Evolutionary conservation across 2,329 filamentous ascomycete species (phyloP).

Genomic region (Tolypocladium paradoxum): DNA sequence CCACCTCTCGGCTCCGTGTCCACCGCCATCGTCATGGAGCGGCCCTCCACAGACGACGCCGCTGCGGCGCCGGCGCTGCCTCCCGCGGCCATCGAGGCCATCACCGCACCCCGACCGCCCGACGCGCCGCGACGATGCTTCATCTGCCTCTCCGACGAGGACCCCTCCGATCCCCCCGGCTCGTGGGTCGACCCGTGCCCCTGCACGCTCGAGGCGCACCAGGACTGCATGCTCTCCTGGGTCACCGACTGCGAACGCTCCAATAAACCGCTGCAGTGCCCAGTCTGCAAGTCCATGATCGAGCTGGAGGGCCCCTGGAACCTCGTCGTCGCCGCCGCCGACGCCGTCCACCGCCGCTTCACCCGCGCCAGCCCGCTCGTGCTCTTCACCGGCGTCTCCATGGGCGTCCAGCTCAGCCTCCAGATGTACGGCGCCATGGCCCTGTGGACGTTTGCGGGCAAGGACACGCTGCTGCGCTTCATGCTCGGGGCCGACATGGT

Average conservation of each 20-base stretch:
- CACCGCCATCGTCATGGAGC: not conserved
- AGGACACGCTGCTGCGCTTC: constrained; percentile 30
- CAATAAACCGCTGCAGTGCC: constrained; percentile 63
- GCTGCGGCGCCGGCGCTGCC: constrained; percentile 2
- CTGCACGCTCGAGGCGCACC: constrained; percentile 84
- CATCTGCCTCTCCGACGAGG: constrained; percentile 50
- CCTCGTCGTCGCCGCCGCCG: constrained; percentile 55
- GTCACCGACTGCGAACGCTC: constrained; percentile 74
- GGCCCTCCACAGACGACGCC: not conserved
- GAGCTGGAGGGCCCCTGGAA: constrained; percentile 65
- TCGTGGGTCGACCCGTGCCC: constrained; percentile 82
- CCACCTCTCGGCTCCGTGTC: not conserved
- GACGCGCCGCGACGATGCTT: constrained; percentile 41
- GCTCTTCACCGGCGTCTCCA: constrained; percentile 47
- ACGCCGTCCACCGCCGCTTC: constrained; percentile 44
- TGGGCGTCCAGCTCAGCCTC: constrained; percentile 39
- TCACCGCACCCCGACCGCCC: constrained; percentile 6
- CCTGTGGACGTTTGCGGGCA: constrained; percentile 41
- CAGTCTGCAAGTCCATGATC: constrained; percentile 81
- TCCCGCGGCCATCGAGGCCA: constrained; percentile 8
- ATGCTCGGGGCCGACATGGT: constrained; percentile 23
- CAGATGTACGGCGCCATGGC: constrained; percentile 42
- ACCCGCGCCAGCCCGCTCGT: constrained; percentile 48
- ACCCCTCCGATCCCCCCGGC: constrained; percentile 33
- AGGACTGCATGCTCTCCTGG: constrained; percentile 83